Evolutionary conservation across 805 yeast species (phyloP).

Genomic region (Danielia oregonensis): DNA sequence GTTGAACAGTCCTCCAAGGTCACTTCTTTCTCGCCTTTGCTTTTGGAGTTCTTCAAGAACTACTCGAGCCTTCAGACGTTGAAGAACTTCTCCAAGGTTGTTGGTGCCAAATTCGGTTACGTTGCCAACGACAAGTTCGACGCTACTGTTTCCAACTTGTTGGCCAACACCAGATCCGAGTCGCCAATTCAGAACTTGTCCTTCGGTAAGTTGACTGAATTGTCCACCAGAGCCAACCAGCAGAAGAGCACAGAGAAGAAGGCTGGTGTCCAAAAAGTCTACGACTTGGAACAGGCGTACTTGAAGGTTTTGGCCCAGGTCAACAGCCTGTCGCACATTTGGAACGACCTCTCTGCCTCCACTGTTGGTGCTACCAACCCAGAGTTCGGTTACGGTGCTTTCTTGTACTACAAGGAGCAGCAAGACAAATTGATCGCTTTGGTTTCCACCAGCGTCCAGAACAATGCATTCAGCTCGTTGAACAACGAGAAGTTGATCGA

Average conservation of each 20-base stretch:
- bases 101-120: slow-evolving; percentile 55
- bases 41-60: slow-evolving; percentile 71
- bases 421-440: slow-evolving; percentile 41
- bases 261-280: slow-evolving; percentile 45
- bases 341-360: slow-evolving; percentile 54
- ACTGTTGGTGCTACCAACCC: slow-evolving; percentile 53
- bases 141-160: slow-evolving; percentile 45
- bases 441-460: slow-evolving; percentile 45
- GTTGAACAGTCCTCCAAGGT: slow-evolving; percentile 55
- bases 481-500: slow-evolving; percentile 50
- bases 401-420: slow-evolving; percentile 53
- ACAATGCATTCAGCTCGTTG: slow-evolving; percentile 39
- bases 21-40: slow-evolving; percentile 57
- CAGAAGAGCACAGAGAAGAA: slow-evolving; percentile 16
- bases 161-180: slow-evolving; percentile 48
- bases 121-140: slow-evolving; percentile 35
- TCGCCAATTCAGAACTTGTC: slow-evolving; percentile 61
- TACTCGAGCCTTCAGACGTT: slow-evolving; percentile 43
- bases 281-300: slow-evolving; percentile 69
- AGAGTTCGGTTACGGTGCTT: slow-evolving; percentile 84
- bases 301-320: slow-evolving; percentile 70
- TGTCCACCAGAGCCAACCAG: slow-evolving; percentile 26
- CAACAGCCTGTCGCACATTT: slow-evolving; percentile 50
- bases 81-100: slow-evolving; percentile 46
- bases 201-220: slow-evolving; percentile 46